Evolutionary conservation across 2,329 filamentous ascomycete genomes (phyloP).

Genomic region (Fusarium caatingaense): DNA sequence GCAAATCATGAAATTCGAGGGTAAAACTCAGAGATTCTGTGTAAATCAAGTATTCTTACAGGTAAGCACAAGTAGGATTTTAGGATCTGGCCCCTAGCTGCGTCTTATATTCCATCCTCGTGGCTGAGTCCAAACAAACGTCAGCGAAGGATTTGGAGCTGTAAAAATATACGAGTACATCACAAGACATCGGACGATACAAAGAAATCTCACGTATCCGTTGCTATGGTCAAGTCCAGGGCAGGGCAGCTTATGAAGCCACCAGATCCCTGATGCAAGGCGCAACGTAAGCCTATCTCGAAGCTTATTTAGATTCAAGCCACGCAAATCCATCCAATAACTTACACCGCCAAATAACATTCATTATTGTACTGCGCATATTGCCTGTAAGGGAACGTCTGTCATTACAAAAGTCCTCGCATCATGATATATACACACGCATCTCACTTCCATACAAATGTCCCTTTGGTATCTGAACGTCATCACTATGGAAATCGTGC

Average conservation of each 20-base stretch:
- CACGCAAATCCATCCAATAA: not conserved
- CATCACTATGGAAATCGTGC: constrained; percentile 7
- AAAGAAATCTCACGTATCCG: not conserved
- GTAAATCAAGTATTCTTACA: not conserved
- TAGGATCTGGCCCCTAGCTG: not conserved
- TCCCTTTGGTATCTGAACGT: constrained; percentile 19
- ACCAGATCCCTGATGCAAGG: not conserved
- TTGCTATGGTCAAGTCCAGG: not conserved
- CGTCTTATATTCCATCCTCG: not conserved
- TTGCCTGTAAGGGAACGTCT: no score
- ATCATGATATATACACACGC: constrained; percentile 16
- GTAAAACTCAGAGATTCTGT: not conserved
- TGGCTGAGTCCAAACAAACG: not conserved
- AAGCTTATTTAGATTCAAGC: constrained; percentile 5
- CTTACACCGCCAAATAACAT: not conserved
- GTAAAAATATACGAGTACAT: not conserved
- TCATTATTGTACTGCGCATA: not conserved
- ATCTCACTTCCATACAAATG: constrained; percentile 1
- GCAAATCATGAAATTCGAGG: not conserved
- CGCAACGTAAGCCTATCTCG: not conserved
- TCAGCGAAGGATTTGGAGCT: not conserved
- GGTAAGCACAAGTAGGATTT: constrained; percentile 1
- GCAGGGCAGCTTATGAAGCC: not conserved
- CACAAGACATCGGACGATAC: not conserved
- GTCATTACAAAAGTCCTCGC: not conserved